These are phyloP conservation scores for Wickerhamiella cacticola DNA, from an alignment of 805 yeast species.

Conservation along the genomic window DNA sequence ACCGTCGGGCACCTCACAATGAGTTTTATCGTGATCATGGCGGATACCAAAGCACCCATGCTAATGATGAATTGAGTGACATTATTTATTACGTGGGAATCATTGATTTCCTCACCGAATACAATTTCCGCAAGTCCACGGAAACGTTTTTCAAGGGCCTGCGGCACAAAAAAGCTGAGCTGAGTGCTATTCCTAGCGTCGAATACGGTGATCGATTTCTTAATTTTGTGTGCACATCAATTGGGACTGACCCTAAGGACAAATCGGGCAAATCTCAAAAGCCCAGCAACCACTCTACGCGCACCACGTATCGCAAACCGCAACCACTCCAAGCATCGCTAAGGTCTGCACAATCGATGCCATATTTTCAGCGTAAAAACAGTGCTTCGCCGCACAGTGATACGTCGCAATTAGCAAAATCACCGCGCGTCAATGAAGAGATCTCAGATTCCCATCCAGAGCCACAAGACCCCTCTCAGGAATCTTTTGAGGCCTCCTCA, in stretches of 20 bases:
- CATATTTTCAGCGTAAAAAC: not conserved
- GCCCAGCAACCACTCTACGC: not conserved
- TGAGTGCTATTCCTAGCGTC: slow-evolving; percentile 80
- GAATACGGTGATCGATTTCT: slow-evolving; percentile 86
- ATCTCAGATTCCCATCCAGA: no score
- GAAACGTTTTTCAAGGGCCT: slow-evolving; percentile 81
- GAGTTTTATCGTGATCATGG: slow-evolving; percentile 71
- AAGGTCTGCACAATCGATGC: slow-evolving; percentile 5
- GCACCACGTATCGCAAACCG: not conserved
- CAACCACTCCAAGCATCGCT: not conserved
- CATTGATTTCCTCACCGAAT: slow-evolving; percentile 77
- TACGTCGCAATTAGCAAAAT: no score
- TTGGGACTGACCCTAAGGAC: slow-evolving; percentile 9
- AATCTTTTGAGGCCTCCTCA: not conserved
- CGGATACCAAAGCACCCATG: slow-evolving; percentile 67
- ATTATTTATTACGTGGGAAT: slow-evolving; percentile 83
- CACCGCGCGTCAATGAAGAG: no score
- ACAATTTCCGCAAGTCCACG: slow-evolving; percentile 47
- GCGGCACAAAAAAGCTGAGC: slow-evolving; percentile 51
- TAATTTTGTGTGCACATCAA: slow-evolving; percentile 39
- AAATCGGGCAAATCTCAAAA: not conserved
- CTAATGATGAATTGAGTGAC: slow-evolving; percentile 44
- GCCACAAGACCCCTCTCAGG: not conserved
- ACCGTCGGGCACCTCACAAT: slow-evolving; percentile 30
- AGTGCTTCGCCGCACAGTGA: not conserved